These are phyloP conservation scores for Posidonia australis DNA, from an alignment of 106 monocot species.

Conservation along the genomic window DNA sequence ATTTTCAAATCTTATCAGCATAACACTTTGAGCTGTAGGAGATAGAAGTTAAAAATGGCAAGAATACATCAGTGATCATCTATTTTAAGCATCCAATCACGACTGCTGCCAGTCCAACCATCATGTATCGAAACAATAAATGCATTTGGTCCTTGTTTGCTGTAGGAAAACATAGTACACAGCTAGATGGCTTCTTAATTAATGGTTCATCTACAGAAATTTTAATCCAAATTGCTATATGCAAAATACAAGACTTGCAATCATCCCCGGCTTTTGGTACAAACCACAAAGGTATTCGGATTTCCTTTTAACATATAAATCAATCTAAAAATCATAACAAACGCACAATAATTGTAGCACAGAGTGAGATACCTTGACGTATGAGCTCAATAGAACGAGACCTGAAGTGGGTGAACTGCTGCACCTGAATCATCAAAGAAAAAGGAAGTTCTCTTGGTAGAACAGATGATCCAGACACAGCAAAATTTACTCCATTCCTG, in stretches of 20 bases:
- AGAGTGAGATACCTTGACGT: slow-evolving; percentile 31
- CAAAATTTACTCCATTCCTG: slow-evolving; percentile 63
- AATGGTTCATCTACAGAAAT: background rate
- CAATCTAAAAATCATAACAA: background rate
- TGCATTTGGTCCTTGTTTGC: background rate
- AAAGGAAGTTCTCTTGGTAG: slow-evolving; percentile 36
- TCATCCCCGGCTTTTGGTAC: background rate
- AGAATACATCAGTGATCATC: too few species aligned
- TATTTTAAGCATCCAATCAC: too few species aligned
- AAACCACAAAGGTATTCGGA: too few species aligned
- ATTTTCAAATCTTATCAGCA: too few species aligned
- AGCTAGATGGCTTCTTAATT: too few species aligned
- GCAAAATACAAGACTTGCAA: background rate
- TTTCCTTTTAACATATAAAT: background rate
- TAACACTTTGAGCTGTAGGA: too few species aligned
- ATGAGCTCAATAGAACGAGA: slow-evolving; percentile 30
- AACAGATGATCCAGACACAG: slow-evolving; percentile 39
- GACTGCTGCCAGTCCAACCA: background rate
- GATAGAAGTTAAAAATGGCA: too few species aligned
- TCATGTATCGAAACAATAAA: background rate
- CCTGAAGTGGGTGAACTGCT: slow-evolving; percentile 53
- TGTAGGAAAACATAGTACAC: too few species aligned
- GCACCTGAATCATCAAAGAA: slow-evolving; percentile 38
- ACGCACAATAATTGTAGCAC: background rate
- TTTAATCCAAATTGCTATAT: too few species aligned